A percentile compares a stretch with the other conserved stretches of the same genome.
Conservation (phyloP, 1,284 basidiomycete species). For the Pseudozyma hubeiensis region DNA sequence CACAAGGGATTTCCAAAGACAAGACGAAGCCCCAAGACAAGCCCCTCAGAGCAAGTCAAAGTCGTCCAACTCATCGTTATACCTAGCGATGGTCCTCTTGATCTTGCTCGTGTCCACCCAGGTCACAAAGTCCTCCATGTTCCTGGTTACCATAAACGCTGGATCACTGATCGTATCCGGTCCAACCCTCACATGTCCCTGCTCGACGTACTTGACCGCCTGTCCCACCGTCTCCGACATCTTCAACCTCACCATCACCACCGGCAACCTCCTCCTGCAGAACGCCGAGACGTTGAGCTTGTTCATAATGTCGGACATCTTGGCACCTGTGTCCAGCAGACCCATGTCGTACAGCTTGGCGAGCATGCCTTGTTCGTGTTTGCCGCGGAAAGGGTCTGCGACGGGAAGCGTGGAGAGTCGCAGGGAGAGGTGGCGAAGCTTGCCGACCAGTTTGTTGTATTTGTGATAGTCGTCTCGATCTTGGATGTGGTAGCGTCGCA, state of each 20-base stretch:
- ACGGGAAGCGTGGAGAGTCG: constrained; percentile 87
- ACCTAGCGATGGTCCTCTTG: constrained; percentile 93
- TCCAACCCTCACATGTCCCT: constrained; percentile 96
- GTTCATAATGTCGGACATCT: constrained; percentile 75
- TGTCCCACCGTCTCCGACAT: constrained; percentile 97
- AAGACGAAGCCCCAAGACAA: no score
- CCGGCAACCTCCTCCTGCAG: constrained; percentile 88
- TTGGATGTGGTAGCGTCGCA: constrained; percentile 87
- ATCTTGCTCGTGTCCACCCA: constrained; percentile 99
- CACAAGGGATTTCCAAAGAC: no score
- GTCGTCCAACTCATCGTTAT: constrained; percentile 83
- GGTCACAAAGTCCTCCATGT: constrained; percentile 99
- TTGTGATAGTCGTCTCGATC: constrained; percentile 89
- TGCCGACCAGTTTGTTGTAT: constrained; percentile 95
- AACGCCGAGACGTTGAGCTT: constrained; percentile 89
- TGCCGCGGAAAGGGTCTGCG: constrained; percentile 86
- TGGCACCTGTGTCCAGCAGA: constrained; percentile 77
- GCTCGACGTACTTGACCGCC: constrained; percentile 97
- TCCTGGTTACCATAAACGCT: constrained; percentile 89
- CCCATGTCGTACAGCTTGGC: constrained; percentile 98
- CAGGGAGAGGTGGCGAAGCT: constrained; percentile 85
- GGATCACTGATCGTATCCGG: constrained; percentile 96
- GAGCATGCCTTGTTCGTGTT: constrained; percentile 87
- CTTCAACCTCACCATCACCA: constrained; percentile 90
- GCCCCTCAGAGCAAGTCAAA: constrained; percentile 60